These are phyloP conservation scores for Arachis hypogaea DNA, from an alignment of 306 rosid genomes.

Conservation along the genomic window DNA sequence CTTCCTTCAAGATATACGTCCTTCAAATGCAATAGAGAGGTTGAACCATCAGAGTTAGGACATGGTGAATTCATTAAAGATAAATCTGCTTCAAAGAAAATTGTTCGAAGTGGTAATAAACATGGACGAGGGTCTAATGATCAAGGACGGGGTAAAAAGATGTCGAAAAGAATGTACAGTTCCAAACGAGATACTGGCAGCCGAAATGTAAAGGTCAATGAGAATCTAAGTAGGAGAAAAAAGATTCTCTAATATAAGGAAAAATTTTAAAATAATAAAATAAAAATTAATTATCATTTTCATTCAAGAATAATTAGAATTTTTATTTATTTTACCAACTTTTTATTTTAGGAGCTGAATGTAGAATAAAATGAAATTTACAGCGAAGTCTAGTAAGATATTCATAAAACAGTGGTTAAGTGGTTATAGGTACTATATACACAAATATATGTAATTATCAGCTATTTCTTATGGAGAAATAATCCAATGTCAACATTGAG, in stretches of 20 bases:
- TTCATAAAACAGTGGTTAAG: background rate
- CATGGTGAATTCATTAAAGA: constrained; percentile 48
- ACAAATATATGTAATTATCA: too few species aligned
- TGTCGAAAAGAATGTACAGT: constrained; percentile 53
- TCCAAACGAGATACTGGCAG: constrained; percentile 53
- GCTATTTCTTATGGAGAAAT: too few species aligned
- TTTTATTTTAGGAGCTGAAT: too few species aligned
- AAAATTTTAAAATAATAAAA: constrained; percentile 2
- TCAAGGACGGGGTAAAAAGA: constrained; percentile 67
- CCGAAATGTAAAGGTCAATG: constrained; percentile 48
- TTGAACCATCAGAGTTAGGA: constrained; percentile 51
- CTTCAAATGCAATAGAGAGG: constrained; percentile 55
- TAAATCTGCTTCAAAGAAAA: constrained; percentile 52
- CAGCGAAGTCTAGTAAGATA: background rate
- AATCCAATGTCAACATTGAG: too few species aligned
- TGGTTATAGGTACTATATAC: too few species aligned
- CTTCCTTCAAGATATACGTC: constrained; percentile 64
- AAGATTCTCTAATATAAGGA: background rate
- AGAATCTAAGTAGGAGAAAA: constrained; percentile 32
- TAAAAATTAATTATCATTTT: background rate
- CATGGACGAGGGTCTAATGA: constrained; percentile 78
- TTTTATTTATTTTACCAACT: too few species aligned
- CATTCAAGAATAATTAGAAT: too few species aligned
- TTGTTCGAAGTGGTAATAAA: constrained; percentile 57
- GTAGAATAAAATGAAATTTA: background rate